phyloP scores from a whole-genome alignment of 495 filamentous ascomycete species.

The Aspergillus sparsus region DNA sequence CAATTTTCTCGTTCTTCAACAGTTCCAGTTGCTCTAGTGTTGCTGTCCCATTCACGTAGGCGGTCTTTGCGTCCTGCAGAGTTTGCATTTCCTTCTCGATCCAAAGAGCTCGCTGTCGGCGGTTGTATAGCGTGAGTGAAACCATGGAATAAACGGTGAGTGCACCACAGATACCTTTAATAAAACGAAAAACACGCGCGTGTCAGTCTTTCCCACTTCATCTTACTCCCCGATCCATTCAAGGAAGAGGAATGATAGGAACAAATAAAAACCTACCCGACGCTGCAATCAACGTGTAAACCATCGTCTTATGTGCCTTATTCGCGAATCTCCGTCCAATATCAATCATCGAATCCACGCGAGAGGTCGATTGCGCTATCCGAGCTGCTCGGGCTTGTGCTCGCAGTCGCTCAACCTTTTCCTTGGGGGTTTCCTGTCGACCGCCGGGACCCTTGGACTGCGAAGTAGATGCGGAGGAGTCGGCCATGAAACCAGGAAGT shows the following conservation, averaged over 20 bases:
- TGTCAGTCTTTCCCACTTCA: background rate
- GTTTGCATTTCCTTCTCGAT: constrained; percentile 62
- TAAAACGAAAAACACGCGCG: background rate
- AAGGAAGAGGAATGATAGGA: background rate
- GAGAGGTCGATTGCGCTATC: constrained; percentile 59
- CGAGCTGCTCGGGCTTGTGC: constrained; percentile 73
- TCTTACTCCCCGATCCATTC: background rate
- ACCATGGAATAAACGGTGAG: constrained; percentile 77
- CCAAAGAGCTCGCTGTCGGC: constrained; percentile 65
- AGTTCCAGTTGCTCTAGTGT: constrained; percentile 51
- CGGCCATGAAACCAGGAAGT: constrained; percentile 37
- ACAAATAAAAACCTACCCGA: constrained; percentile 61
- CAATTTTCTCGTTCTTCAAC: constrained; percentile 63
- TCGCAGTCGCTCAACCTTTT: constrained; percentile 85
- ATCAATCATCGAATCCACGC: constrained; percentile 69
- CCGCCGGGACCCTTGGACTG: constrained; percentile 34
- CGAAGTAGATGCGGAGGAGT: constrained; percentile 22
- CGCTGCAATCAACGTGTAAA: constrained; percentile 71
- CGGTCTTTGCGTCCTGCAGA: constrained; percentile 59
- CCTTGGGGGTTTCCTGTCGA: constrained; percentile 73
- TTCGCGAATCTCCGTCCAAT: constrained; percentile 75
- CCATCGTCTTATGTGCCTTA: constrained; percentile 75
- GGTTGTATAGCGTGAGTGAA: constrained; percentile 89
- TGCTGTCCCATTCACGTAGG: constrained; percentile 62
- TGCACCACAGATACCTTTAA: constrained; percentile 66